phyloP scores from a whole-genome alignment of 139 green algal genomes.

The Chlorella sp. region DNA sequence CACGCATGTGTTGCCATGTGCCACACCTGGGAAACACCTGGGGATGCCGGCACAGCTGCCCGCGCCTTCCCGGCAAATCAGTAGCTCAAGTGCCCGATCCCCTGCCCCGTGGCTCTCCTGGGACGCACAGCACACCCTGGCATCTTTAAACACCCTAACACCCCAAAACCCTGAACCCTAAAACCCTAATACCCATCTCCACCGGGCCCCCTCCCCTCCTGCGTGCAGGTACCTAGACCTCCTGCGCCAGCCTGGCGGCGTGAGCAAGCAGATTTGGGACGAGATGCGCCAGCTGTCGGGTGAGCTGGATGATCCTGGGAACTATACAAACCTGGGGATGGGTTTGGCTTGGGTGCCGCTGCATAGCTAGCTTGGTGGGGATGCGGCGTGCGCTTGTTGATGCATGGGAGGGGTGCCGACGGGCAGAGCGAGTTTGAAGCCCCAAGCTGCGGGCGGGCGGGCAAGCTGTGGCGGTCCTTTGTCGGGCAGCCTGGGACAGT shows the following conservation, averaged over 20 bases:
- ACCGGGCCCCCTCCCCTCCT: not conserved
- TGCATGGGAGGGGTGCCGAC: too few relatives aligned
- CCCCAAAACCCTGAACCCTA: too few relatives aligned
- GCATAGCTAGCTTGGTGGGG: not conserved
- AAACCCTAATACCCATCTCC: too few relatives aligned
- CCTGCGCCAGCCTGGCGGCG: slow-evolving; percentile 43
- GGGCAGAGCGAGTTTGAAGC: too few relatives aligned
- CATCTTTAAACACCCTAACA: too few relatives aligned
- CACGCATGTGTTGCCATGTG: not conserved
- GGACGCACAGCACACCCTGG: too few relatives aligned
- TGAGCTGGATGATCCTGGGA: not conserved
- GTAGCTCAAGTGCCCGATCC: too few relatives aligned
- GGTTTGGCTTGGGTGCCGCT: not conserved
- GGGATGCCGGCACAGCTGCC: not conserved
- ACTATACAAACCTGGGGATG: not conserved
- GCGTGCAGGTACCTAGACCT: slow-evolving; percentile 59
- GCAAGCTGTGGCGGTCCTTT: too few relatives aligned
- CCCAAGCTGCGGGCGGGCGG: too few relatives aligned
- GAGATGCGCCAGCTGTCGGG: slow-evolving; percentile 53
- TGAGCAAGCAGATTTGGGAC: slow-evolving; percentile 52
- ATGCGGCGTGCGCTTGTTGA: not conserved
- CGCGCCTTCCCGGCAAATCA: not conserved
- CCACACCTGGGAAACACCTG: too few relatives aligned
- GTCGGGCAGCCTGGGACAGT: too few relatives aligned
- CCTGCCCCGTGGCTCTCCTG: too few relatives aligned